Conservation (phyloP, 345 rosid genomes). For the Mallotus nudiflorus region DNA sequence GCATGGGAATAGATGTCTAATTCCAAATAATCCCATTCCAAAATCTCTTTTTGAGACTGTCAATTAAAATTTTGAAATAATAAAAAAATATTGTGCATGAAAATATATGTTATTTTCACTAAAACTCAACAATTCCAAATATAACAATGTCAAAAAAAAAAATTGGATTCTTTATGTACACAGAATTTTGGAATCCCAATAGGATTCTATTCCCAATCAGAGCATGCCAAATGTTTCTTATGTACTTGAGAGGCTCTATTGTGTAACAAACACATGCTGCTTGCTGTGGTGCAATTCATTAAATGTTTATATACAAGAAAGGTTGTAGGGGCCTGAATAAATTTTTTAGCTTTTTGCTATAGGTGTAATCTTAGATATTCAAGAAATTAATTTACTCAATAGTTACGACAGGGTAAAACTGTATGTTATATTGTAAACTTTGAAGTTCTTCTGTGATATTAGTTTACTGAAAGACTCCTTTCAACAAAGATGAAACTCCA, state of each 20-base stretch:
- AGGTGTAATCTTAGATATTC: background rate
- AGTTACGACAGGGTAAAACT: background rate
- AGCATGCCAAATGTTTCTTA: background rate
- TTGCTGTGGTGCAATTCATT: background rate
- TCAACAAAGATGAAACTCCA: slow-evolving; percentile 5
- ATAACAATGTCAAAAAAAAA: too few species aligned
- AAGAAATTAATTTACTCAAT: background rate
- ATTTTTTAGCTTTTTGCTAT: background rate
- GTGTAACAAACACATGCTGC: background rate
- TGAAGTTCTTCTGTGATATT: background rate
- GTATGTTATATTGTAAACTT: background rate
- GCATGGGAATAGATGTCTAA: too few species aligned
- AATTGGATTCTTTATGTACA: too few species aligned
- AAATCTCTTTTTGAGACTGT: too few species aligned
- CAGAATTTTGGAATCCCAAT: too few species aligned
- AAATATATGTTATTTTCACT: too few species aligned
- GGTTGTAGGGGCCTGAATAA: background rate
- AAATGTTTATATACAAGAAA: background rate
- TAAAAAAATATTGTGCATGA: too few species aligned
- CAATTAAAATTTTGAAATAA: too few species aligned
- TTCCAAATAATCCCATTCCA: too few species aligned
- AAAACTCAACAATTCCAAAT: too few species aligned
- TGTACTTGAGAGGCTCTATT: background rate
- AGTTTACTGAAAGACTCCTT: background rate
- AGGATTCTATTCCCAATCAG: too few species aligned